Evolutionary conservation across 306 rosid species (phyloP).

Genomic region (Geum urbanum): DNA sequence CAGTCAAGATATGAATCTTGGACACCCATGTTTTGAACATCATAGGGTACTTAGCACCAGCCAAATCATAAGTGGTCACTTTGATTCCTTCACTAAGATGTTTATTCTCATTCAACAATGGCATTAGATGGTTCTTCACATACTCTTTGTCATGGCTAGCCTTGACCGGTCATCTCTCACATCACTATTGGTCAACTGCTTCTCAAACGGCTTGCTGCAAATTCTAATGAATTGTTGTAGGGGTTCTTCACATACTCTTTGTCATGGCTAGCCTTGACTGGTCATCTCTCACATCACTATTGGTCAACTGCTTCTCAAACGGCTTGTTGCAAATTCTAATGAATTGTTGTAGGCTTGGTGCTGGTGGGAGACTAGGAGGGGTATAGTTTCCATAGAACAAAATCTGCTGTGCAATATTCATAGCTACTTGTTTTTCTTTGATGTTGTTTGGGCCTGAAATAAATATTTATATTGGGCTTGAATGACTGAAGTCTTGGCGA

Average conservation of each 20-base stretch:
- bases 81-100: not conserved
- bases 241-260: not conserved
- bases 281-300: conserved; percentile 9
- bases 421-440: not conserved
- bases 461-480: too few relatives aligned
- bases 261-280: conserved; percentile 18
- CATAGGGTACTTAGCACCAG: conserved; percentile 5
- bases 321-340: conserved; percentile 12
- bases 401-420: not conserved
- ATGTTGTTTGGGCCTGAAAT: too few relatives aligned
- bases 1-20: not conserved
- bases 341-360: not conserved
- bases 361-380: conserved; percentile 15
- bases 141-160: conserved; percentile 15
- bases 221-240: not conserved
- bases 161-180: conserved; percentile 7
- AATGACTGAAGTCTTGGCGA: too few relatives aligned
- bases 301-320: conserved; percentile 14
- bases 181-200: conserved; percentile 9
- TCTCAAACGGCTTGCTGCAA: conserved; percentile 19
- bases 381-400: not conserved
- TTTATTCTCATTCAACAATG: conserved; percentile 3
- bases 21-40: conserved; percentile 7
- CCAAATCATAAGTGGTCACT: conserved; percentile 3
- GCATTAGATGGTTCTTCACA: not conserved